Conservation (phyloP, 108 stramenopile species). For the Cylindrotheca fusiformis region DNA sequence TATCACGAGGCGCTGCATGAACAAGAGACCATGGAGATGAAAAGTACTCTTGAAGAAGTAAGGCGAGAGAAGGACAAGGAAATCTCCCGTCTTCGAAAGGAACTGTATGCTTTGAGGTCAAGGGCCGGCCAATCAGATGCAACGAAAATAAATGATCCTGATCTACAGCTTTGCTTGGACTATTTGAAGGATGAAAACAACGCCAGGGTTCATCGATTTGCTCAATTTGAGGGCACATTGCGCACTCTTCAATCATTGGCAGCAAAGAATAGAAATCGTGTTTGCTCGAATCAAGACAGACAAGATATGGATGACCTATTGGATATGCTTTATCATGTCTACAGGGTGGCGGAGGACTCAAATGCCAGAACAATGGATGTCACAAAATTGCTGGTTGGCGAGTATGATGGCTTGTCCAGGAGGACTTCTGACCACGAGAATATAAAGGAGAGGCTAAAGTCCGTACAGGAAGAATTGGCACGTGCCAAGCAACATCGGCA, state of each 20-base stretch:
- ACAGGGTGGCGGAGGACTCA: not conserved
- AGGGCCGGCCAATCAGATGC: not conserved
- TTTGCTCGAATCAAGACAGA: not conserved
- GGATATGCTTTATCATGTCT: not conserved
- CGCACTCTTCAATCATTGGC: not conserved
- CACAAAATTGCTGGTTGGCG: not conserved
- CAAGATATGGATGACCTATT: not conserved
- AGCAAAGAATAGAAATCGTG: not conserved
- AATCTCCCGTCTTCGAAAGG: not conserved
- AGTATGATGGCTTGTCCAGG: not conserved
- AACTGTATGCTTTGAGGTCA: not conserved
- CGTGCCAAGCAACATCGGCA: not conserved
- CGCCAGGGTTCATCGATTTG: not conserved
- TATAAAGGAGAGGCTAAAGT: not conserved
- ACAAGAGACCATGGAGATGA: not conserved
- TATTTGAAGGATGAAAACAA: not conserved
- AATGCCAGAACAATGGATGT: not conserved
- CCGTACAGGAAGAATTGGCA: not conserved
- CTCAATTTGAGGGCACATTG: not conserved
- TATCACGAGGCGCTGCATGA: not conserved
- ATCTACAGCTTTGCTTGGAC: not conserved
- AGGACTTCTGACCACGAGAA: not conserved
- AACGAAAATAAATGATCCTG: not conserved
- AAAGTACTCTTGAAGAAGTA: not conserved
- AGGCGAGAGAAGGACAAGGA: not conserved